Base-by-base conservation (phyloP, 192 early-diverging fungal genomes). In the Dissophora globulifera region DNA sequence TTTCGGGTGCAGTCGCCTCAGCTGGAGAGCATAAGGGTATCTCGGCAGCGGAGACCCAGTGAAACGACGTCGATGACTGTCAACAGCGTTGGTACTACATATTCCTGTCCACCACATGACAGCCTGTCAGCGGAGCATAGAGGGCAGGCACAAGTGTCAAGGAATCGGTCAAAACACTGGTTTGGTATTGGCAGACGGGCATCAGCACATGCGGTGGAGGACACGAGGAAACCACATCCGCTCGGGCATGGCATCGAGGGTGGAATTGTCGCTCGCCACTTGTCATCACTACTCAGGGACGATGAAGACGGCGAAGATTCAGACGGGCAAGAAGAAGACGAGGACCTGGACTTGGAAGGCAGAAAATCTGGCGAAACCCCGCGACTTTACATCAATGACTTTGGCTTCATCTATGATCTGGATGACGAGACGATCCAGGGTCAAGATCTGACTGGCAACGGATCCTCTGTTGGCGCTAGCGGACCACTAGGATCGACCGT, bases 381-480 rank as follows among this genome's bases (percentile, higher is more conserved):
- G 16, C 27, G 63, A 16, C 43, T 66, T 4, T 76, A 31, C 45
- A 53, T 76, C 41, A 76, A 76, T 23, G 72, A 76, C 47, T 76
- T 62, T 50, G 72, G 72, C 4, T 76, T 76, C 20, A 67, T 76
- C 43, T 76, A 76, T 38, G 72, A 76, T 33, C 45, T 76, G 9
- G 72, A 76, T 13, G 72, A 76, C 47, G 72, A 76, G 33, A 67
- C 38, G 57, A 67, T 40, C 23, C 63, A 52, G 51, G 72, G 58
- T 16, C 72, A 67, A 58, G 72, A 54, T 33, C n/a, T 61, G 69
- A 57, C 57, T 13, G 72, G 72, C 3, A 61, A 35, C 4, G 63
- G 72, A 49, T 60, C 51, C 13, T 4, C 55, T 11, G 17, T 60
- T 20, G 51, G 63, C 26, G 1, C 41, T 13, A 22, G 45, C 11